A percentile compares a stretch with the other conserved stretches of the same genome.
These are phyloP conservation scores for Tremella yokohamensis DNA, from an alignment of 768 basidiomycete genomes.

Conservation along the genomic window DNA sequence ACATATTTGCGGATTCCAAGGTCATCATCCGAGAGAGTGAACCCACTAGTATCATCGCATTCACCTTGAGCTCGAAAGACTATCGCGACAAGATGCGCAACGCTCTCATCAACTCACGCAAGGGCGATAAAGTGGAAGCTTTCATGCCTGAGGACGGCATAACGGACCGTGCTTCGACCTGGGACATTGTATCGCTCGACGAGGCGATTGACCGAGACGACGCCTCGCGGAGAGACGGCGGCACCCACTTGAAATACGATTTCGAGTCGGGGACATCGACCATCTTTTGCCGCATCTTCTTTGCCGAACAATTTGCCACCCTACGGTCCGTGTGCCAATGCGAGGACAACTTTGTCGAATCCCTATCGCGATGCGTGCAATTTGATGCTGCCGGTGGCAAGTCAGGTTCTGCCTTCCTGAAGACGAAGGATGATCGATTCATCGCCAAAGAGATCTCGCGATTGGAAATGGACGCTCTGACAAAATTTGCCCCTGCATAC, in stretches of 20 bases:
- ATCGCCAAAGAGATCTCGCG: slow-evolving; percentile 94
- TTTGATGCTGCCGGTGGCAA: slow-evolving; percentile 96
- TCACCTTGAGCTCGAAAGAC: slow-evolving; percentile 62
- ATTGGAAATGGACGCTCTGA: slow-evolving; percentile 88
- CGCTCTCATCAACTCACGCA: slow-evolving; percentile 21
- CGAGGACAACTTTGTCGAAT: slow-evolving; percentile 89
- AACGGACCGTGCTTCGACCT: slow-evolving; percentile 79
- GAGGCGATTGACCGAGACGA: slow-evolving; percentile 51
- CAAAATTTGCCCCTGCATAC: slow-evolving; percentile 93
- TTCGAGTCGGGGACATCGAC: slow-evolving; percentile 85
- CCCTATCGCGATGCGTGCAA: slow-evolving; percentile 86
- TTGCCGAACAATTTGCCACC: slow-evolving; percentile 95
- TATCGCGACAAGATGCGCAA: slow-evolving; percentile 50
- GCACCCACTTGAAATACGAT: slow-evolving; percentile 53
- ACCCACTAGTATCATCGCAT: slow-evolving; percentile 94
- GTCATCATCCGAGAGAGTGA: slow-evolving; percentile 96
- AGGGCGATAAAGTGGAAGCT: slow-evolving; percentile 63
- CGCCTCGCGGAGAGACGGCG: slow-evolving; percentile 29
- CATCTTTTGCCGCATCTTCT: slow-evolving; percentile 90
- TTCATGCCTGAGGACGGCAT: slow-evolving; percentile 92
- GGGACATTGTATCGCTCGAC: slow-evolving; percentile 87
- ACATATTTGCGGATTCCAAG: slow-evolving; percentile 88
- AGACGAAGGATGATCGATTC: slow-evolving; percentile 95
- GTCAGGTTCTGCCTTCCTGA: slow-evolving; percentile 92
- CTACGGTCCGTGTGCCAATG: slow-evolving; percentile 88